Conservation (phyloP, 2,329 filamentous ascomycete species). For the Trichoderma simmonsii region DNA sequence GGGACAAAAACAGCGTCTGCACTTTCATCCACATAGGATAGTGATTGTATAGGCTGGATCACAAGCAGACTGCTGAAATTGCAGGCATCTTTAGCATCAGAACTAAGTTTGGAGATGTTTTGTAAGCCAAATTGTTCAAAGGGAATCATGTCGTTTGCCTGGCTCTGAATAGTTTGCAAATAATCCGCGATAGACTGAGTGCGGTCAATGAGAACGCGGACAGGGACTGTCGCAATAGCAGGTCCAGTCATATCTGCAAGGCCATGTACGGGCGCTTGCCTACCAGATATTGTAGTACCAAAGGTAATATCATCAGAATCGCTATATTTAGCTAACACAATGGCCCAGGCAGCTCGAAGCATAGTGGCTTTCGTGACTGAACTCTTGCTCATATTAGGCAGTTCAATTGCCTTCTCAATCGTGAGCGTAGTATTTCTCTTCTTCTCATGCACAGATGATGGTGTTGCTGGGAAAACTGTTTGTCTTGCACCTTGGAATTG, state of each 20-base stretch:
- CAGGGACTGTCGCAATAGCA: conserved; percentile 22
- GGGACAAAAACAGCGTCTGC: conserved; percentile 1
- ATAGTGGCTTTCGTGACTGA: conserved; percentile 24
- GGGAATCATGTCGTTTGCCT: conserved; percentile 23
- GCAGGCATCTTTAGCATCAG: conserved; percentile 20
- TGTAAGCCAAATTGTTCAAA: conserved; percentile 27
- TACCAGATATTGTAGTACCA: conserved; percentile 24
- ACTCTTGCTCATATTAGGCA: not conserved
- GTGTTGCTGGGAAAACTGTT: conserved; percentile 10
- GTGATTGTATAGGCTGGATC: conserved; percentile 17
- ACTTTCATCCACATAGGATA: not conserved
- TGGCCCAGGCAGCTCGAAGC: conserved; percentile 18
- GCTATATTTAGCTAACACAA: conserved; percentile 11
- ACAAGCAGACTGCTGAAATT: conserved; percentile 26
- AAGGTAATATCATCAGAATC: conserved; percentile 23
- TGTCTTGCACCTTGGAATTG: conserved; percentile 18
- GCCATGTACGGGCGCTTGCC: conserved; percentile 24
- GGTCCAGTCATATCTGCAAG: conserved; percentile 24
- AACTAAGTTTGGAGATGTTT: conserved; percentile 24
- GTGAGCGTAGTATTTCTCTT: not conserved
- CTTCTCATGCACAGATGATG: not conserved
- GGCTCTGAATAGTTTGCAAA: conserved; percentile 18
- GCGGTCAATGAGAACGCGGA: conserved; percentile 9
- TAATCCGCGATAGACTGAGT: not conserved
- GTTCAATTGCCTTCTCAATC: not conserved